Percentiles rank a stretch among this genome's conserved stretches.
These are phyloP conservation scores for Cercospora nicotianae DNA, from an alignment of 2,329 filamentous ascomycete species.

Conservation along the genomic window DNA sequence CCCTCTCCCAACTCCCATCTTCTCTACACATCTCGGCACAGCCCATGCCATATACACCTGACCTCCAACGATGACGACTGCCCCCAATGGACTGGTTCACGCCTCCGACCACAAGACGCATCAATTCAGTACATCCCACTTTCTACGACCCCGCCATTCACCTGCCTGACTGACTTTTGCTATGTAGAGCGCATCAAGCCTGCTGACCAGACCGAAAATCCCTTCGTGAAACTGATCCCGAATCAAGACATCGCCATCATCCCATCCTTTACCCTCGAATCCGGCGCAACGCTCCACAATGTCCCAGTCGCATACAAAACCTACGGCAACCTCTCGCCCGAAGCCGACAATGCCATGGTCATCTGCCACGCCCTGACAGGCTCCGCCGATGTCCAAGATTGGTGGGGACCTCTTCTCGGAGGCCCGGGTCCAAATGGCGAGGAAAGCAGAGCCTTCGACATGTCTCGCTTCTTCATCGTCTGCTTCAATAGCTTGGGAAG, in stretches of 20 bases:
- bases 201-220: slow-evolving; percentile 77
- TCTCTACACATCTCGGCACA: neutral
- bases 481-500: slow-evolving; percentile 85
- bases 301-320: slow-evolving; percentile 66
- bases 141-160: neutral
- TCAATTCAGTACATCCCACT: slow-evolving; percentile 23
- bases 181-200: slow-evolving; percentile 34
- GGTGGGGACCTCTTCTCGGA: slow-evolving; percentile 82
- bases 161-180: slow-evolving; percentile 13
- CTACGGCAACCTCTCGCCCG: slow-evolving; percentile 57
- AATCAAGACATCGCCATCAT: slow-evolving; percentile 85
- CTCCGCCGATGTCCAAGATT: slow-evolving; percentile 80
- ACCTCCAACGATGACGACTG: slow-evolving; percentile 29
- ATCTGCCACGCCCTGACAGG: slow-evolving; percentile 84
- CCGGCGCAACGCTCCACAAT: slow-evolving; percentile 79
- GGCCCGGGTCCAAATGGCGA: slow-evolving; percentile 62
- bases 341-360: slow-evolving; percentile 62
- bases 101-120: slow-evolving; percentile 25
- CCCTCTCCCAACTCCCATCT: neutral
- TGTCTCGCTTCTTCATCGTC: slow-evolving; percentile 78
- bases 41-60: neutral
- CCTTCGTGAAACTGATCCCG: slow-evolving; percentile 80
- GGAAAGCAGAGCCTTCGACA: slow-evolving; percentile 65
- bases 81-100: slow-evolving; percentile 33
- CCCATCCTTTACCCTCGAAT: slow-evolving; percentile 89